Percentiles rank a stretch among this genome's conserved stretches.
Conservation (phyloP, 305 asterid genomes). For the Andrographis paniculata region DNA sequence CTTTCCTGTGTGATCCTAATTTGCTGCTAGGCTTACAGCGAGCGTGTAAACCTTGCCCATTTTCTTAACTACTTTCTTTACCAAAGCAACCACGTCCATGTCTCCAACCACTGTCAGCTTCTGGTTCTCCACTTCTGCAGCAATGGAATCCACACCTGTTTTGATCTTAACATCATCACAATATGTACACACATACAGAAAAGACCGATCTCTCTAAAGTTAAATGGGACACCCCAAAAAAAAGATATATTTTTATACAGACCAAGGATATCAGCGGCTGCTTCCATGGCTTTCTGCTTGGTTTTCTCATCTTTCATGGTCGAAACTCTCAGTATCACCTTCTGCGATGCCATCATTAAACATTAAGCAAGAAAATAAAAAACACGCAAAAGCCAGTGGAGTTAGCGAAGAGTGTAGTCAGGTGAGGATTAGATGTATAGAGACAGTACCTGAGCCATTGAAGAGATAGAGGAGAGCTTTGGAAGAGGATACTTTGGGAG, state of each 20-base stretch:
- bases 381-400: too few relatives aligned
- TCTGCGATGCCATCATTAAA: neutral
- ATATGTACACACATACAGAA: too few relatives aligned
- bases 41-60: neutral
- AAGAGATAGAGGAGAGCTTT: neutral
- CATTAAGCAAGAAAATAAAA: neutral
- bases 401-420: too few relatives aligned
- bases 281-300: slow-evolving; percentile 53
- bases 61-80: neutral
- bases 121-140: neutral
- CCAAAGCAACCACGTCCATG: neutral
- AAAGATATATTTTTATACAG: too few relatives aligned
- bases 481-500: too few relatives aligned
- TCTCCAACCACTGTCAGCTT: neutral
- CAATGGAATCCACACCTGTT: neutral
- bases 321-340: slow-evolving; percentile 2
- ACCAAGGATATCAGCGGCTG: slow-evolving; percentile 62
- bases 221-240: too few relatives aligned
- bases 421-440: too few relatives aligned
- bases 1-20: neutral
- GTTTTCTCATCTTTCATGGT: slow-evolving; percentile 57
- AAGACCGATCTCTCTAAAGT: too few relatives aligned
- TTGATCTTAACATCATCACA: too few relatives aligned
- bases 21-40: neutral
- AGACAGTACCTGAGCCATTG: slow-evolving; percentile 6